Base-by-base conservation (phyloP, 805 yeast species). In the Wickerhamomyces chaumierensis region DNA sequence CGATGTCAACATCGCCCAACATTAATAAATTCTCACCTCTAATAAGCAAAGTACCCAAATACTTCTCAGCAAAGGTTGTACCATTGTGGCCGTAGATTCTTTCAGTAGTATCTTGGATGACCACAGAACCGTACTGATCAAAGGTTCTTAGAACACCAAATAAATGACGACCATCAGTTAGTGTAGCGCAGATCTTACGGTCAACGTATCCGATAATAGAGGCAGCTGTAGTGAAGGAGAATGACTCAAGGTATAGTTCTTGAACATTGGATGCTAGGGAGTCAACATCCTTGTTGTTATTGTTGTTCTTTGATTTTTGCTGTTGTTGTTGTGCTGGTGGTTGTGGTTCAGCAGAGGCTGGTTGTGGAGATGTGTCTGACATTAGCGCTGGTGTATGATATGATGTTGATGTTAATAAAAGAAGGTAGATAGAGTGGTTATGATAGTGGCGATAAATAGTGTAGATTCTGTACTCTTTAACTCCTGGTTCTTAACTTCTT, bases 1-100 rank as follows among this genome's bases (percentile, higher is more conserved):
- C 95, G 44, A 86, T 81, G 58, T 88, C 96, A 44, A 90, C 73
- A 57, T 90, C 96, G 17, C 97, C 98, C 56, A 92, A 58, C 77
- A 88, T 74, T 9, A 88, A 92, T 8, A 92, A 92, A 52, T 90
- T 90, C 59, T 92, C 98, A 44, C 98, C 98, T 61, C 98, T 81
- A 32, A 92, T 80, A 63, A 92, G 73, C 55, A 78, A 80, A 37
- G 85, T 83, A 9, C 95, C 96, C 38, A 81, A 71, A 37, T 68
- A 68, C n/a, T 64, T 66, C 57, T 90, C 95, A 8, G 83, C 94
- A 55, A 78, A 90, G 45, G 71, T 54, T 32, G 63, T 65, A 14
- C 68, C 74, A 15, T 68, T 56, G 46, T 81, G 65, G 18, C 17
- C 14, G 55, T 83, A 83, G 49, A 87, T 75, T 58, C 96, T 74